phyloP scores from a whole-genome alignment of 176 grass and related monocot species.

The Juncus inflexus region DNA sequence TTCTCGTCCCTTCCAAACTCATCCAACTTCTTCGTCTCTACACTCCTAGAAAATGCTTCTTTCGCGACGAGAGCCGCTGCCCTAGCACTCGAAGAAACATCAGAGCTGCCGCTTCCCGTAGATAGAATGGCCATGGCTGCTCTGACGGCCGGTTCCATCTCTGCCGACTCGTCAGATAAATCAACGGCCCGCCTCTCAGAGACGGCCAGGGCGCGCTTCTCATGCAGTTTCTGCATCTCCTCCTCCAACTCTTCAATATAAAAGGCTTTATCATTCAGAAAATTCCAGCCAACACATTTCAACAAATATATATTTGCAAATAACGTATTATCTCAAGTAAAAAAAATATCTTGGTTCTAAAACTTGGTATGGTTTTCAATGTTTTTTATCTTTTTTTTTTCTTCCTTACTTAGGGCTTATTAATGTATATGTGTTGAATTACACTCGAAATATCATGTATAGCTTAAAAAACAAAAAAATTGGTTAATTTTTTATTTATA shows the following conservation, averaged over 20 bases:
- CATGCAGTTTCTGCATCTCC: slow-evolving; percentile 75
- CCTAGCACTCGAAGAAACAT: slow-evolving; percentile 66
- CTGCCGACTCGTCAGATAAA: slow-evolving; percentile 57
- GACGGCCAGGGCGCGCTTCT: slow-evolving; percentile 55
- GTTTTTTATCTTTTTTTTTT: no score
- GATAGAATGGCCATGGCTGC: slow-evolving; percentile 73
- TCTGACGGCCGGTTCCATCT: slow-evolving; percentile 69
- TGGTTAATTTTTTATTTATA: no score
- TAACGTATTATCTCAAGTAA: no score
- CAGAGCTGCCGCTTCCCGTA: slow-evolving; percentile 26
- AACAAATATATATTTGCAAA: no score
- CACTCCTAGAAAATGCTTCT: slow-evolving; percentile 46
- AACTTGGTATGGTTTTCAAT: no score
- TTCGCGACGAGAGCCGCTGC: slow-evolving; percentile 51
- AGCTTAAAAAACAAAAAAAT: no score
- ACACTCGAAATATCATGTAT: no score
- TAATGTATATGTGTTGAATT: no score
- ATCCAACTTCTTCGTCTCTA: slow-evolving; percentile 57
- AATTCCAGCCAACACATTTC: slow-evolving; percentile 39
- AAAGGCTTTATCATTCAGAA: slow-evolving; percentile 89
- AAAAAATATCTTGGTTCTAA: no score
- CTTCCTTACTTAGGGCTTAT: no score
- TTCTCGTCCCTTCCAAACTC: slow-evolving; percentile 92
- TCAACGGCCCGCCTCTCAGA: slow-evolving; percentile 65
- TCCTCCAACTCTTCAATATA: slow-evolving; percentile 92